Percentiles rank a stretch among this genome's conserved stretches.
Evolutionary conservation across 2,329 filamentous ascomycete species (phyloP).

Genomic region (Cladophialophora chaetospira): DNA sequence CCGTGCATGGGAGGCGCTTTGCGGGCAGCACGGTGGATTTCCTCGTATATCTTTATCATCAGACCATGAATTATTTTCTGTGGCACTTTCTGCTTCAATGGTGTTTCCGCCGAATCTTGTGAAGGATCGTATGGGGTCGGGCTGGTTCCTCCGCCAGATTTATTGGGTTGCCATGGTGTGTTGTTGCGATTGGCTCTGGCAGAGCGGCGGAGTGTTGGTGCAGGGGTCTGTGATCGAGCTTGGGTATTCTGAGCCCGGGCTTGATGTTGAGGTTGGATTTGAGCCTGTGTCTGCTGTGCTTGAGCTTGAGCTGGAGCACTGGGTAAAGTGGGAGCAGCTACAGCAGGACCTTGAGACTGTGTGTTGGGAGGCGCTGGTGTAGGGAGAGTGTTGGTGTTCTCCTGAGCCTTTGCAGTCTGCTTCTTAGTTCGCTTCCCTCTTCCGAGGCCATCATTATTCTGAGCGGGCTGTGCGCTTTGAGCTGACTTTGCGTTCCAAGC

Average conservation of each 20-base stretch:
- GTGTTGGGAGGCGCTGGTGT: background rate
- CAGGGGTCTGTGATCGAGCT: background rate
- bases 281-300: background rate
- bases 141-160: too few relatives aligned
- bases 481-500: background rate
- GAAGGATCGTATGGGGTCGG: background rate
- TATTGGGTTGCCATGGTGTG: background rate
- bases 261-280: background rate
- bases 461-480: background rate
- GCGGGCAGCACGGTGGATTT: slow-evolving; percentile 13
- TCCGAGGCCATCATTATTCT: background rate
- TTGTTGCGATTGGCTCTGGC: background rate
- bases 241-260: background rate
- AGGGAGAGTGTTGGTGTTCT: background rate
- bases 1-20: too few relatives aligned
- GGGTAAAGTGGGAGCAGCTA: too few relatives aligned
- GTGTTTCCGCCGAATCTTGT: background rate
- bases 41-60: slow-evolving; percentile 14
- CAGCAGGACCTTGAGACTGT: background rate
- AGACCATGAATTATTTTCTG: background rate
- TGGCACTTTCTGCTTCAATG: background rate
- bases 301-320: too few relatives aligned
- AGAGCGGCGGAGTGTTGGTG: background rate
- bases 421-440: background rate
- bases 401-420: background rate